These are phyloP conservation scores for Puya raimondii DNA, from an alignment of 176 grass and related monocot species.

Conservation along the genomic window DNA sequence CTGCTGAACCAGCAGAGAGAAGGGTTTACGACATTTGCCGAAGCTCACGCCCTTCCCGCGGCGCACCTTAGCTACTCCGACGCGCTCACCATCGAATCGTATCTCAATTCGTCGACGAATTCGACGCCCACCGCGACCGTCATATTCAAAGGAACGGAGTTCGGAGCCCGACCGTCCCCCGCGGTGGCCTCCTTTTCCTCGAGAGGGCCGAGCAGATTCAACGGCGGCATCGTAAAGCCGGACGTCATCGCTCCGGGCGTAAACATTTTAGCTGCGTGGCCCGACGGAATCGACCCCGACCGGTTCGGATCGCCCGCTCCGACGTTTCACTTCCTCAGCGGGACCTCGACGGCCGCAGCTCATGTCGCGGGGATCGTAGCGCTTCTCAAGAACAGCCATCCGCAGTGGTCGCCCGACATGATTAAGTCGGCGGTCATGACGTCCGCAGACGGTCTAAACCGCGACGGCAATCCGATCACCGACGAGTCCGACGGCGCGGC, in stretches of 20 bases:
- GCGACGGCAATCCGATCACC: background rate
- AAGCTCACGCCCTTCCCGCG: conserved; percentile 6
- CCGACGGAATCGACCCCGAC: background rate
- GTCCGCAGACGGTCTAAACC: background rate
- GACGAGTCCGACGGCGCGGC: background rate
- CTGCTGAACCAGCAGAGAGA: background rate
- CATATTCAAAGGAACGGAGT: conserved; percentile 3
- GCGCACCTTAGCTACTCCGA: background rate
- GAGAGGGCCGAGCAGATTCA: background rate
- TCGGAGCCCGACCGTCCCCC: background rate
- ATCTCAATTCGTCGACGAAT: background rate
- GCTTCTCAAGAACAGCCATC: background rate
- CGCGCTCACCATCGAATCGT: background rate
- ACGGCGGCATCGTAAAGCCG: conserved; percentile 4
- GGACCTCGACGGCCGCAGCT: conserved; percentile 1
- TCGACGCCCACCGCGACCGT: background rate
- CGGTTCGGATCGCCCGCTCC: background rate
- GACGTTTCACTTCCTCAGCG: background rate
- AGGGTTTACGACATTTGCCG: background rate
- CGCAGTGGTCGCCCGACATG: conserved; percentile 1
- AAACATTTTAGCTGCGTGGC: background rate
- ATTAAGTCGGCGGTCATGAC: conserved; percentile 4
- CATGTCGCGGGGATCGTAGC: conserved; percentile 5
- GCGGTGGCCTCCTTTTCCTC: conserved; percentile 3
- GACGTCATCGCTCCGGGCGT: conserved; percentile 1